Evolutionary conservation across 192 early-diverging fungal genomes (phyloP), one percentile per base, ranked within the genome.

Genomic region (Coemansia sp.): DNA sequence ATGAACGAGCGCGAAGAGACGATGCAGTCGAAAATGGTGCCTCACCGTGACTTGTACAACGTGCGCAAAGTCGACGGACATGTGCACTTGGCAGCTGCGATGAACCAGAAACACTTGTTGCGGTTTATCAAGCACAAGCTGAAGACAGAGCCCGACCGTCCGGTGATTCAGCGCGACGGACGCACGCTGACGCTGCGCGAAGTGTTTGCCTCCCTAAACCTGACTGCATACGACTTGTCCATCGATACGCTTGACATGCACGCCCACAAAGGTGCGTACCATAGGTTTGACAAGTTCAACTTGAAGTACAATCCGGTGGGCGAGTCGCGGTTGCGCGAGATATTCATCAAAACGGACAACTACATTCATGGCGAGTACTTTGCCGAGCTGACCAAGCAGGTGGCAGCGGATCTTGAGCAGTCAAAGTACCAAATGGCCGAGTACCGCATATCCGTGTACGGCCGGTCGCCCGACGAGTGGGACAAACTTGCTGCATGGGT

Each of bases 201-300:
- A 68, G 95, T 98, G 34, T 98, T 98, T 66, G 82, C 93, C 63
- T 90, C 87, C 84, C 83, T 98, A 72, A 87, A 92, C 15, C 70
- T 98, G 53, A 94, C 93, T 0, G 93, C 95, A 1, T 98, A 98
- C 75, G 94, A 98, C 65, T 82, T 98, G 21, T 89, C 84, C 20
- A 94, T 96, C 62, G 95, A 98, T 74, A 98, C 93, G 3, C 79
- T 98, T 61, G 95, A 98, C 70, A 96, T 96, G 93, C 95, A 98
- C 71, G 92, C 94, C 1, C 94, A 97, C 83, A 93, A 94, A 57
- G 93, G 93, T 79, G 92, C 94, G 2, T 97, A 95, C 84, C 94
- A 97, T 81, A 83, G 93, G 38, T 95, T 97, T 60, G 95, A 95
- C 82, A 95, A 96, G 74, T 98, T 98, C 84, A 98, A 98, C 68